phyloP scores from a whole-genome alignment of 345 rosid species.

The Diplotaxis tenuifolia region DNA sequence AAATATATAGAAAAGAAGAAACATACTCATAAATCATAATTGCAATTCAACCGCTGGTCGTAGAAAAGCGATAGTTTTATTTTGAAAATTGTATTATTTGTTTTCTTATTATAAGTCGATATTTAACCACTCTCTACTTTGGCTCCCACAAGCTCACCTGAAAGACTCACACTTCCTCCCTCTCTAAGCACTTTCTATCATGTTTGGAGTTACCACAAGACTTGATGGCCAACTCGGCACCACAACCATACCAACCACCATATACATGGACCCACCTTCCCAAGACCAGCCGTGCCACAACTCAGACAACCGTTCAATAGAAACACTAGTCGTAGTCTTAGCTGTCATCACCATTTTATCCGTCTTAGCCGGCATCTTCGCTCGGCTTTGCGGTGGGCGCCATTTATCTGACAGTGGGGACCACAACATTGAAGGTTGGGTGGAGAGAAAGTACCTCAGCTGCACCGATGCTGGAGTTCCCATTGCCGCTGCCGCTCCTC shows the following conservation, averaged over 20 bases:
- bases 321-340: conserved; percentile 74
- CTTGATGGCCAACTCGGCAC: conserved; percentile 31
- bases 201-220: conserved; percentile 26
- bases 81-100: not conserved
- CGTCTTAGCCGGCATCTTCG: conserved; percentile 70
- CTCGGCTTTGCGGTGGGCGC: conserved; percentile 72
- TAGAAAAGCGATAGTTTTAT: not conserved
- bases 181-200: not conserved
- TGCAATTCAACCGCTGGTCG: not conserved
- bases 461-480: conserved; percentile 85
- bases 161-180: not conserved
- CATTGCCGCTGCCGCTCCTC: conserved; percentile 32
- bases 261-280: conserved; percentile 33
- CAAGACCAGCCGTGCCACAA: conserved; percentile 31
- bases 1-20: not conserved
- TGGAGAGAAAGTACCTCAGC: conserved; percentile 69
- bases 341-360: conserved; percentile 72
- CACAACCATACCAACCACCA: conserved; percentile 39
- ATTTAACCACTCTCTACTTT: not conserved
- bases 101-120: not conserved
- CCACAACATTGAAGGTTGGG: conserved; percentile 87
- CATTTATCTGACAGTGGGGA: conserved; percentile 65
- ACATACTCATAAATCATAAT: not conserved
- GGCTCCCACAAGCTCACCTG: not conserved
- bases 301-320: conserved; percentile 56